phyloP scores from a whole-genome alignment of 805 yeast genomes.

The Blastobotrys parvus region DNA sequence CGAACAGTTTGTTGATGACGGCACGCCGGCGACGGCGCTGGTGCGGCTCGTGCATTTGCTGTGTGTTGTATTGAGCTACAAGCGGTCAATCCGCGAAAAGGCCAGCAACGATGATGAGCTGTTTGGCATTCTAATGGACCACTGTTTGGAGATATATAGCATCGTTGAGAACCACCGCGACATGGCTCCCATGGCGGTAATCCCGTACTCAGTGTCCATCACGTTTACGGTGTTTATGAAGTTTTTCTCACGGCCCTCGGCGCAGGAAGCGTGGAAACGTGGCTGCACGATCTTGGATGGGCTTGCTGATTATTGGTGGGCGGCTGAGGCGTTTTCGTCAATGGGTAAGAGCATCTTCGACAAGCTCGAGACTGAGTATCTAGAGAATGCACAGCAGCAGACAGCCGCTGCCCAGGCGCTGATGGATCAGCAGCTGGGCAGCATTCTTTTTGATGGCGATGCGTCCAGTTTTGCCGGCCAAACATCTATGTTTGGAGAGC shows the following conservation, averaged over 20 bases:
- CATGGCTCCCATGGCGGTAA: constrained; percentile 24
- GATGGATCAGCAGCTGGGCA: background rate
- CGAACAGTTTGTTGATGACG: constrained; percentile 1
- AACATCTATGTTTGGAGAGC: constrained; percentile 18
- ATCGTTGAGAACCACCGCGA: constrained; percentile 8
- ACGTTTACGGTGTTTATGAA: constrained; percentile 26
- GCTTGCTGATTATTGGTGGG: constrained; percentile 23
- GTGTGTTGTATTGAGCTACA: constrained; percentile 23
- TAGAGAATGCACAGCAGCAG: background rate
- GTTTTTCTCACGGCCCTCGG: constrained; percentile 17
- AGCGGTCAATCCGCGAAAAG: constrained; percentile 16
- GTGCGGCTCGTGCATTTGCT: constrained; percentile 19
- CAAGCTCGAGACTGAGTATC: constrained; percentile 9
- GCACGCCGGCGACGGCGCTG: constrained; percentile 12
- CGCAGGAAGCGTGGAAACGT: constrained; percentile 20
- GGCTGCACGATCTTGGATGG: constrained; percentile 19
- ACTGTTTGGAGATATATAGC: constrained; percentile 13
- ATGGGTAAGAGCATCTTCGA: constrained; percentile 22
- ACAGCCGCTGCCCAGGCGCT: no score
- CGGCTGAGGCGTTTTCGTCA: constrained; percentile 26
- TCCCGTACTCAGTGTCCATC: constrained; percentile 26
- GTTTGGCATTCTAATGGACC: constrained; percentile 7
- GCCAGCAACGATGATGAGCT: background rate
- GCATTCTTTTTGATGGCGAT: background rate
- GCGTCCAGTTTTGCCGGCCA: constrained; percentile 17